A percentile compares a stretch with the other conserved stretches of the same genome.
phyloP scores from a whole-genome alignment of 352 stramenopile genomes.

The Phytophthora podocarpi region DNA sequence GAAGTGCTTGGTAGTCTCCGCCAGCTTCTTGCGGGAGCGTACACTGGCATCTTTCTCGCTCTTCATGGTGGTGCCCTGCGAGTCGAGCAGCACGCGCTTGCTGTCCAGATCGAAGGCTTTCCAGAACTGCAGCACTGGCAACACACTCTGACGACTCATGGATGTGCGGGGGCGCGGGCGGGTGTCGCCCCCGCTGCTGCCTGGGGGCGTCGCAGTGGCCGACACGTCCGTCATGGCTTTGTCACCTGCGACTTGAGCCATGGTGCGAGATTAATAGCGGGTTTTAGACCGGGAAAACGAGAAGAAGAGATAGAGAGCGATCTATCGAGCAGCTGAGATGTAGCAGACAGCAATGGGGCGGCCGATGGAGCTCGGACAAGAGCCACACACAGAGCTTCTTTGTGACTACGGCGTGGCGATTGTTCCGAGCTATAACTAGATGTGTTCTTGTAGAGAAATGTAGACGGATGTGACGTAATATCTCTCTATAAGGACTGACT shows the following conservation, averaged over 20 bases:
- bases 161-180: constrained; percentile 16
- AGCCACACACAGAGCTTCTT: constrained; percentile 12
- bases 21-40: constrained; percentile 83
- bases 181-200: constrained; percentile 19
- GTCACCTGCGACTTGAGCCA: constrained; percentile 33
- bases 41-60: constrained; percentile 84
- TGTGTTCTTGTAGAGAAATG: constrained; percentile 18
- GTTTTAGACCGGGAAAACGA: constrained; percentile 1
- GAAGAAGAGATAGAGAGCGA: background rate
- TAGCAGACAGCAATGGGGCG: background rate
- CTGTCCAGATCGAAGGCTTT: constrained; percentile 89
- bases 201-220: constrained; percentile 12
- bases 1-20: constrained; percentile 87
- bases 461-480: background rate
- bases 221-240: constrained; percentile 36
- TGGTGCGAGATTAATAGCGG: background rate
- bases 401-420: constrained; percentile 12
- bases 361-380: background rate
- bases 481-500: constrained; percentile 8
- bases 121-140: constrained; percentile 84
- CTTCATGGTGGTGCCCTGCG: constrained; percentile 81
- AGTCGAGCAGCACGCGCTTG: constrained; percentile 80
- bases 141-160: constrained; percentile 31
- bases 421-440: constrained; percentile 28
- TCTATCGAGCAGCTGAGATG: constrained; percentile 5